Conservation (phyloP, 768 basidiomycete genomes). For the Tricholoma matsutake region DNA sequence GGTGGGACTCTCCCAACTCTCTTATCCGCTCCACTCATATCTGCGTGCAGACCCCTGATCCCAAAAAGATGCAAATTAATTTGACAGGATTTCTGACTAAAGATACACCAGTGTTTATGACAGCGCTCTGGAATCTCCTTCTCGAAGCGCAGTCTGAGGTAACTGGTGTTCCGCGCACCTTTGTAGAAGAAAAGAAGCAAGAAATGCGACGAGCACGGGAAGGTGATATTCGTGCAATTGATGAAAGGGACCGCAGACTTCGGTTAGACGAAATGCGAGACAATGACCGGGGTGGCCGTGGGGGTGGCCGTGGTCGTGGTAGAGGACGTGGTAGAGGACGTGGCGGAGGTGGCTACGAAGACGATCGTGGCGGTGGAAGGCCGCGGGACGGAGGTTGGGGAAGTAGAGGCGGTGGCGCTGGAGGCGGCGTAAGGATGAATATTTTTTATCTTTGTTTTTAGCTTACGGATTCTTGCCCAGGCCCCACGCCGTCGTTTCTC, state of each 20-base stretch:
- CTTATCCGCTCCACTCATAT: neutral
- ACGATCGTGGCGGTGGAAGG: constrained; percentile 44
- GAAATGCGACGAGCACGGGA: constrained; percentile 76
- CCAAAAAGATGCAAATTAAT: constrained; percentile 93
- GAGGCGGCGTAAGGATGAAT: constrained; percentile 29
- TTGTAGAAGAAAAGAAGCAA: constrained; percentile 89
- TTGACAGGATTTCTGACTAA: constrained; percentile 90
- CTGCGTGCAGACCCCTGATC: constrained; percentile 71
- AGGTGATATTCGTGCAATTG: constrained; percentile 60
- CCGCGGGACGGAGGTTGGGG: constrained; percentile 74
- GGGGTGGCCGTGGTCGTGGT: constrained; percentile 51
- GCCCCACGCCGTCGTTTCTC: constrained; percentile 45
- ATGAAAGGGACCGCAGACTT: constrained; percentile 67
- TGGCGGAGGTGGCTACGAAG: constrained; percentile 44
- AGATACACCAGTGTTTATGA: constrained; percentile 86
- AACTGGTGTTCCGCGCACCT: constrained; percentile 85
- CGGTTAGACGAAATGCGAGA: constrained; percentile 69
- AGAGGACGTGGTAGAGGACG: constrained; percentile 56
- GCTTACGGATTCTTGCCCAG: constrained; percentile 23
- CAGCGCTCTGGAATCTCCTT: constrained; percentile 84
- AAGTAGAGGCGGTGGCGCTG: constrained; percentile 53
- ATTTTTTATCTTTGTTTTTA: constrained; percentile 2
- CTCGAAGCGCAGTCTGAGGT: constrained; percentile 88
- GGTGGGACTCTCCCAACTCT: constrained; percentile 41
- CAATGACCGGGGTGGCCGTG: constrained; percentile 49